Conservation (phyloP, 1,284 basidiomycete genomes). For the Malassezia vespertilionis region DNA sequence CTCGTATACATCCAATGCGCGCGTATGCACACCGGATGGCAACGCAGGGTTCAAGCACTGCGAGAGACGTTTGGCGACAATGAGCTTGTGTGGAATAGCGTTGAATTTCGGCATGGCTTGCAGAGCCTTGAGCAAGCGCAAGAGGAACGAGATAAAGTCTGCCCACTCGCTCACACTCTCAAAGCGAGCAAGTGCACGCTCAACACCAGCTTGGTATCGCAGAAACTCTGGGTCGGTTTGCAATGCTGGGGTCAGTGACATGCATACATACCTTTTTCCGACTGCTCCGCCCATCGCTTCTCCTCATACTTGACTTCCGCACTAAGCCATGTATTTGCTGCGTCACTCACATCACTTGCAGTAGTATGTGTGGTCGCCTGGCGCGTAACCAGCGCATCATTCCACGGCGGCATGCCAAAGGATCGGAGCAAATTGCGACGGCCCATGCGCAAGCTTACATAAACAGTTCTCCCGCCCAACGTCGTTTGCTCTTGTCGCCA, state of each 20-base stretch:
- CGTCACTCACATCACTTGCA: background rate
- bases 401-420: conserved; percentile 6
- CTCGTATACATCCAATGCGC: conserved; percentile 86
- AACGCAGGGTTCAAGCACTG: conserved; percentile 95
- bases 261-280: conserved; percentile 24
- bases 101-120: conserved; percentile 83
- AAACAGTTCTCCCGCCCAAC: background rate
- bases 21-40: conserved; percentile 89
- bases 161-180: conserved; percentile 98
- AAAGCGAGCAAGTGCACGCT: conserved; percentile 81
- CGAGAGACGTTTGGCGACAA: conserved; percentile 84
- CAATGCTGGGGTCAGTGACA: conserved; percentile 18
- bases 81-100: conserved; percentile 86
- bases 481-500: conserved; percentile 8
- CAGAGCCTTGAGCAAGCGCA: conserved; percentile 84
- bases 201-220: conserved; percentile 82
- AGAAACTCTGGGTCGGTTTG: conserved; percentile 76
- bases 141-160: conserved; percentile 95
- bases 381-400: conserved; percentile 16
- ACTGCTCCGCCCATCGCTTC: conserved; percentile 38
- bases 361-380: conserved; percentile 2
- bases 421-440: too few species aligned
- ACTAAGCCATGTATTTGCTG: conserved; percentile 41
- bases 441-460: background rate
- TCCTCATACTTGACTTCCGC: conserved; percentile 40